Evolutionary conservation across 1,139 yeast genomes (phyloP), one percentile per base, ranked within the genome.

Genomic region (Ashbya aceris): DNA sequence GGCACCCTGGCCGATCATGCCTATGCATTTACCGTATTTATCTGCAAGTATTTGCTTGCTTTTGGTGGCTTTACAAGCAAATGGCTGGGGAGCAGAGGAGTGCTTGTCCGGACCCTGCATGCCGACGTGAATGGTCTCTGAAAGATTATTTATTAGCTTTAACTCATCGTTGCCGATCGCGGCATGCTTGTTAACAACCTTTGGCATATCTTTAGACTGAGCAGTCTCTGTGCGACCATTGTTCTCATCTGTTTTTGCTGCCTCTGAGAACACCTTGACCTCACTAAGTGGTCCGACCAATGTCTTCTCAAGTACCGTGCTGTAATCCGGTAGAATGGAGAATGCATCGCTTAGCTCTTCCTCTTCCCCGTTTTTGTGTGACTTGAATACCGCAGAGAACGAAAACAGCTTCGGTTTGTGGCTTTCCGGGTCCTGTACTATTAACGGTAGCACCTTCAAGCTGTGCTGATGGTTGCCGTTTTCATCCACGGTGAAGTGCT

Each of bases 1-100:
- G 0, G 85, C 70, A 2, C 87, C 89, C 47, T 74, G 75, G 2
- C 89, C 89, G 30, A 80, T 71, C 8, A 79, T 70, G 10, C 80
- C 81, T 42, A 70, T 70, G 23, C 78, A 71, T 39, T 70, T 69
- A 7, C 89, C 89, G 53, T 79, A 81, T 49, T 78, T 71, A 28
- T 73, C 73, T 2, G 55, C 45, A 27, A 66, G 54, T 4, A 50
- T 54, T 29, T 60, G 57, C 38, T 49, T 49, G 6, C 45, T 30
- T 38, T 64, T 67, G 35, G 62, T 64, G 12, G 45, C 44, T 11
- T 49, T 45, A 11, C 62, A 52, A 5, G 41, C 26, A 40, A 45
- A 39, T 30, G 28, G 34, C 14, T 61, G 47, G 3, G 50, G 49
- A 28, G 51, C 44, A 40, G 54, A 55, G 30, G 48, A 42, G 32